Conservation (phyloP, 306 rosid genomes). For the Senna siamea region DNA sequence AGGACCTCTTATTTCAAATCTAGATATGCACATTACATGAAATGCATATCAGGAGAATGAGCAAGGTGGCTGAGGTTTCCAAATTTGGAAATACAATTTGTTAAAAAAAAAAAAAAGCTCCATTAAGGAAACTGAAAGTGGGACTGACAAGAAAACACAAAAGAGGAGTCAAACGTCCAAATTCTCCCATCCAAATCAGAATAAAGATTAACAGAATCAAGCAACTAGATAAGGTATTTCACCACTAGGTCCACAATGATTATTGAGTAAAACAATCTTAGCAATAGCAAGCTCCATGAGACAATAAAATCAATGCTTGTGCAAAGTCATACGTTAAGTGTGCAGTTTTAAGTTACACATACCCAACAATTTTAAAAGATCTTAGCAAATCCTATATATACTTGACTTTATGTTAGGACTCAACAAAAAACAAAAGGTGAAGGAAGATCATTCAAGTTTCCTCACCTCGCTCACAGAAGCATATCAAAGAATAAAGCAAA, state of each 20-base stretch:
- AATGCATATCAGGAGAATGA: background rate
- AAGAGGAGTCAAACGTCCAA: background rate
- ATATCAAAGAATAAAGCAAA: conserved; percentile 6
- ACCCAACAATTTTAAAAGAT: background rate
- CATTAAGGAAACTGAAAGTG: background rate
- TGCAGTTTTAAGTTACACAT: background rate
- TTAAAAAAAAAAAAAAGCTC: background rate
- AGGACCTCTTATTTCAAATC: background rate
- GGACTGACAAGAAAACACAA: background rate
- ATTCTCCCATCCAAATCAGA: background rate
- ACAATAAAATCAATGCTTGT: background rate
- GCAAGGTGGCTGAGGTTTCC: background rate
- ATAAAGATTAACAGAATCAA: background rate
- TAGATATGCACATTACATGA: background rate
- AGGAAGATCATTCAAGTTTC: conserved; percentile 16
- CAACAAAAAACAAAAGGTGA: background rate
- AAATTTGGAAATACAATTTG: background rate
- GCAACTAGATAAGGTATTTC: background rate
- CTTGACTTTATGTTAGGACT: conserved; percentile 5
- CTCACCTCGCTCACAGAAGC: background rate
- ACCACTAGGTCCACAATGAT: background rate
- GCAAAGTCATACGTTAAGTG: background rate
- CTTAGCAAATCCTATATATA: background rate
- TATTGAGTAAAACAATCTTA: background rate
- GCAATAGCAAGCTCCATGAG: background rate